A percentile compares a stretch with the other conserved stretches of the same genome.
Evolutionary conservation across 2,329 filamentous ascomycete genomes (phyloP).

Genomic region (Diplodia seriata): DNA sequence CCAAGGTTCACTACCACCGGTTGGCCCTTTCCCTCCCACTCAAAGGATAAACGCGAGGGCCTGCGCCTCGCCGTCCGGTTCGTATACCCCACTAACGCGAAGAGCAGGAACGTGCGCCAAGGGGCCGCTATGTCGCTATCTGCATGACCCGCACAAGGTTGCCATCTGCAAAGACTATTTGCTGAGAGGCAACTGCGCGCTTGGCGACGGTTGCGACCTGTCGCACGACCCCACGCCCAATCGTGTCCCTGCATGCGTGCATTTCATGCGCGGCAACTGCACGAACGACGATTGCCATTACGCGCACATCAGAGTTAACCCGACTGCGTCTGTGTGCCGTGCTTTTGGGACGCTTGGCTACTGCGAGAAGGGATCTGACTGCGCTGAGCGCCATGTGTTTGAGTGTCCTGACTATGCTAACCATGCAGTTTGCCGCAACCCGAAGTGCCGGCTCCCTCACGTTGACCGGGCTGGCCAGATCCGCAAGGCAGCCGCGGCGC

Average conservation of each 20-base stretch:
- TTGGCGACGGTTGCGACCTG: constrained; percentile 83
- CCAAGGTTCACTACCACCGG: constrained; percentile 62
- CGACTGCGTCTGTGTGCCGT: constrained; percentile 80
- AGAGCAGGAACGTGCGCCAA: constrained; percentile 80
- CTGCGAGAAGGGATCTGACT: constrained; percentile 80
- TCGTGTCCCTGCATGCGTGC: constrained; percentile 85
- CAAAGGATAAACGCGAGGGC: constrained; percentile 21
- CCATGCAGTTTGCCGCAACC: constrained; percentile 79
- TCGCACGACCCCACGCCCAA: constrained; percentile 86
- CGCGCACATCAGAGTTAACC: constrained; percentile 80
- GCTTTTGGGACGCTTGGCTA: constrained; percentile 86
- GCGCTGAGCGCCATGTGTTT: constrained; percentile 82
- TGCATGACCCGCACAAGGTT: constrained; percentile 85
- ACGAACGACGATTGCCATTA: constrained; percentile 86
- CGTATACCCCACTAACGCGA: constrained; percentile 32
- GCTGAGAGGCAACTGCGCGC: constrained; percentile 76
- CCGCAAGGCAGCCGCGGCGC: constrained; percentile 62
- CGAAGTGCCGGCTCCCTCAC: constrained; percentile 84
- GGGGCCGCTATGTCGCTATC: constrained; percentile 78
- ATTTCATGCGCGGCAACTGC: constrained; percentile 90
- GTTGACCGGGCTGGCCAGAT: constrained; percentile 85
- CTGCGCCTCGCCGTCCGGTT: constrained; percentile 29
- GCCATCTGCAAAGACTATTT: constrained; percentile 90
- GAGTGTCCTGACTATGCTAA: constrained; percentile 97
- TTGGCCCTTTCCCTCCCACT: constrained; percentile 45